These are phyloP conservation scores for Berkeleyomyces rouxiae DNA, from an alignment of 2,329 filamentous ascomycete genomes.

Conservation along the genomic window DNA sequence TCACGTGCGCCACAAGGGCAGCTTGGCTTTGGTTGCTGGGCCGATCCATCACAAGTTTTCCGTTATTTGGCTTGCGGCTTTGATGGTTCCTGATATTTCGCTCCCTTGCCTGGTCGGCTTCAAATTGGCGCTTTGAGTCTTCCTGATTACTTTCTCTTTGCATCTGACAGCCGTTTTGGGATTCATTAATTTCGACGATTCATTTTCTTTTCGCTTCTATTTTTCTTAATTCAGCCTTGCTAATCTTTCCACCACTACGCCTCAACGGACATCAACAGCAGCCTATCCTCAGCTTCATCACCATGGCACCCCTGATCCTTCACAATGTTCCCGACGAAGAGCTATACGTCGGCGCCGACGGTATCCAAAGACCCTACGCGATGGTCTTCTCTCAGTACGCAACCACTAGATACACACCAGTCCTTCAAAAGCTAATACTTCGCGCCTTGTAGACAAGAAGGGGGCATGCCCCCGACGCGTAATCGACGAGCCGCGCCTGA, in stretches of 20 bases:
- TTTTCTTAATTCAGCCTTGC: neutral
- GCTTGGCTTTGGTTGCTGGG: constrained; percentile 8
- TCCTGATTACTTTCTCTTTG: too few species aligned
- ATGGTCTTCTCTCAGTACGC: constrained; percentile 48
- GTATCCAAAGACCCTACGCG: constrained; percentile 47
- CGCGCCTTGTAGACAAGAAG: constrained; percentile 30
- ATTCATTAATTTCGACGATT: too few species aligned
- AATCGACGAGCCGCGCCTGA: constrained; percentile 39
- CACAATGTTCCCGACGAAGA: constrained; percentile 55
- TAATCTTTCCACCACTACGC: neutral
- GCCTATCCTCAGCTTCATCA: constrained; percentile 16
- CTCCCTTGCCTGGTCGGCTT: too few species aligned
- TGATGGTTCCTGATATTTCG: neutral
- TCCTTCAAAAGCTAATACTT: neutral
- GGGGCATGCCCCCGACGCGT: constrained; percentile 30
- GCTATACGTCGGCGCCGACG: constrained; percentile 48
- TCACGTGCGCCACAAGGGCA: neutral
- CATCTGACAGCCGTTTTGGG: too few species aligned
- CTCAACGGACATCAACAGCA: neutral
- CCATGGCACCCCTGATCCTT: constrained; percentile 48
- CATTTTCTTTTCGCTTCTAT: neutral
- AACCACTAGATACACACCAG: neutral
- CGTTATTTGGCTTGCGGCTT: neutral
- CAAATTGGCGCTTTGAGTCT: too few species aligned
- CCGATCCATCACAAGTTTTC: constrained; percentile 4